phyloP scores from a whole-genome alignment of 225 moss, liverwort and hornwort genomes.

The Antitrichia curtipendula region DNA sequence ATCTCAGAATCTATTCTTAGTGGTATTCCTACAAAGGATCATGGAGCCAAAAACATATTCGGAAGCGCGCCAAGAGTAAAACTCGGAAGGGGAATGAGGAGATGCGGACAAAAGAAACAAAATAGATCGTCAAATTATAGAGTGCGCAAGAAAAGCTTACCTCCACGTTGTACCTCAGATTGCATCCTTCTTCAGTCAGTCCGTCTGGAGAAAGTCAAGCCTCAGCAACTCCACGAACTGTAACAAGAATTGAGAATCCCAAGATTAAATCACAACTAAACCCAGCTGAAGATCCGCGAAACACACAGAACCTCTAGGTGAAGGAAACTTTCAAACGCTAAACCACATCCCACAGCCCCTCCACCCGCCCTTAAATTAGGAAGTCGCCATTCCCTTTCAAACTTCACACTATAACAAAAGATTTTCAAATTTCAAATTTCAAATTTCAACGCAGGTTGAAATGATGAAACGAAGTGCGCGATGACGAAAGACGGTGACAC shows the following conservation, averaged over 20 bases:
- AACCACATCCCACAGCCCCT: neutral
- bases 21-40: neutral
- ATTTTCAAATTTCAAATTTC: neutral
- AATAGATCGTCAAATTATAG: neutral
- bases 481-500: neutral
- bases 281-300: neutral
- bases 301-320: neutral
- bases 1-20: neutral
- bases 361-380: neutral
- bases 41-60: neutral
- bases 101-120: neutral
- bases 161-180: neutral
- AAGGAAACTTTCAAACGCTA: neutral
- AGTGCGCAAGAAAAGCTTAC: neutral
- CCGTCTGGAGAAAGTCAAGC: neutral
- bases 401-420: neutral
- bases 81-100: neutral
- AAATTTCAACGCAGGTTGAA: neutral
- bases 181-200: neutral
- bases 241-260: neutral
- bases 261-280: neutral
- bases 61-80: neutral
- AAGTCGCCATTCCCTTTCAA: neutral
- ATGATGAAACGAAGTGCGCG: neutral
- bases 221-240: neutral